Base-by-base conservation (phyloP, 768 basidiomycete species). In the Macrolepiota dolichaula region DNA sequence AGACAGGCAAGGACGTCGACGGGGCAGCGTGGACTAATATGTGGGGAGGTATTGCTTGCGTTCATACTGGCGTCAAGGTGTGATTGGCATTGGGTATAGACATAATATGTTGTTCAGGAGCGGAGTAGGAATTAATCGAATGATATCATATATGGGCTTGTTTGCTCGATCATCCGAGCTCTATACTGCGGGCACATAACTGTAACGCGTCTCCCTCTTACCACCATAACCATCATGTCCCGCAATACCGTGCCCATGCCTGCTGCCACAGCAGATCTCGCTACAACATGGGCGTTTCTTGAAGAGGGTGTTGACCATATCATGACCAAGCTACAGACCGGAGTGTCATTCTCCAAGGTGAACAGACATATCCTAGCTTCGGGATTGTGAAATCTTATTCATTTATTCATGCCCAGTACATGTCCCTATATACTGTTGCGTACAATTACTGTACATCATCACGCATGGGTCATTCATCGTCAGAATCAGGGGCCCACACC, bases 391-490 rank as follows among this genome's bases (percentile, higher is more conserved):
- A 47, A 38, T 24, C 42, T 57, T 62, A 62, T 54, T 57, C 63
- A 62, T 54, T 66, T 52, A 60, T 27, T 36, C 51, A 59, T 65
- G 19, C 47, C 37, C 65, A 92, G 81, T 93, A 94, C 72, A 94
- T 90, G 92, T 94, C 89, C 68, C 66, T 87, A 47, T 86, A 98
- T 76, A 96, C 95, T 24, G 92, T 94, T 55, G 91, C 93, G 9
- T 98, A 99, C 81, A 98, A 98, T 78, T 98, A 96, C 73, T 99
- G 97, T 71, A 98, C 93, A 27, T 91, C 90, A 29, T 91, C 90
- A 24, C 59, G 59, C 32, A 61, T 61, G 59, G 53, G 59, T 29
- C 59, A 61, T 54, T 55, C 59, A 49, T 46, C 53, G 36, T 35
- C 46, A 46, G 59, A 61, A 35, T 46, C 59, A 22, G 51, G 42